phyloP scores from a whole-genome alignment of 2,329 filamentous ascomycete genomes.

The Fusarium sp. region DNA sequence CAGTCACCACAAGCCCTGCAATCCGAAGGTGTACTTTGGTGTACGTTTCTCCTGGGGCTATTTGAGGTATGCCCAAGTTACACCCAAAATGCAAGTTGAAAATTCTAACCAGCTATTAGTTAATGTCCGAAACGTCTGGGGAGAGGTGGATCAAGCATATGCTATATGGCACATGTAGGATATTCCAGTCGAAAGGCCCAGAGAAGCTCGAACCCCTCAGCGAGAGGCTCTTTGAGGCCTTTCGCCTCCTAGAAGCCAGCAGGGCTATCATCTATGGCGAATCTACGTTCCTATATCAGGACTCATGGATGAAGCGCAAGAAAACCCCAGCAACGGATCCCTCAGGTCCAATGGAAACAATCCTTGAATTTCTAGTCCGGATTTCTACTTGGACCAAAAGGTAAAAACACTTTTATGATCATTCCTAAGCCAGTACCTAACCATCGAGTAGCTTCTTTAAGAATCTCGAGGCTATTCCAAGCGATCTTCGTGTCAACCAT shows the following conservation, averaged over 20 bases:
- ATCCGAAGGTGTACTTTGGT: slow-evolving; percentile 38
- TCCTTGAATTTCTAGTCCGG: slow-evolving; percentile 21
- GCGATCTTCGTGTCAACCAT: background rate
- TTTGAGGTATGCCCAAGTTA: slow-evolving; percentile 40
- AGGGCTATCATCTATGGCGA: slow-evolving; percentile 42
- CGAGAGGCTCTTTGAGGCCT: slow-evolving; percentile 34
- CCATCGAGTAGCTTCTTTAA: slow-evolving; percentile 30
- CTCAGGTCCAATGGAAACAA: background rate
- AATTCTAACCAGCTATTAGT: slow-evolving; percentile 9
- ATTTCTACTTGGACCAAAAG: slow-evolving; percentile 36
- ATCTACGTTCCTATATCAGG: slow-evolving; percentile 33
- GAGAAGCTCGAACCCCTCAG: background rate
- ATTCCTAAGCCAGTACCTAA: fast-evolving
- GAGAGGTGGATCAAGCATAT: slow-evolving; percentile 46
- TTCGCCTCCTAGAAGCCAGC: slow-evolving; percentile 38
- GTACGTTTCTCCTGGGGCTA: slow-evolving; percentile 42
- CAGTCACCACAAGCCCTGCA: background rate
- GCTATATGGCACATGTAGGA: slow-evolving; percentile 40
- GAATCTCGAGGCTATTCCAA: slow-evolving; percentile 20
- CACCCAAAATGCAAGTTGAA: too few relatives aligned
- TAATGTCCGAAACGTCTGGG: slow-evolving; percentile 42
- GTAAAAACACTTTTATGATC: background rate
- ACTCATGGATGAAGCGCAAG: background rate
- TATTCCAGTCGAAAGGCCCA: slow-evolving; percentile 28
- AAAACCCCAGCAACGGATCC: fast-evolving